A percentile compares a stretch with the other conserved stretches of the same genome.
Conservation (phyloP, 2,329 filamentous ascomycete species). For the Bimuria novae-zelandiae region DNA sequence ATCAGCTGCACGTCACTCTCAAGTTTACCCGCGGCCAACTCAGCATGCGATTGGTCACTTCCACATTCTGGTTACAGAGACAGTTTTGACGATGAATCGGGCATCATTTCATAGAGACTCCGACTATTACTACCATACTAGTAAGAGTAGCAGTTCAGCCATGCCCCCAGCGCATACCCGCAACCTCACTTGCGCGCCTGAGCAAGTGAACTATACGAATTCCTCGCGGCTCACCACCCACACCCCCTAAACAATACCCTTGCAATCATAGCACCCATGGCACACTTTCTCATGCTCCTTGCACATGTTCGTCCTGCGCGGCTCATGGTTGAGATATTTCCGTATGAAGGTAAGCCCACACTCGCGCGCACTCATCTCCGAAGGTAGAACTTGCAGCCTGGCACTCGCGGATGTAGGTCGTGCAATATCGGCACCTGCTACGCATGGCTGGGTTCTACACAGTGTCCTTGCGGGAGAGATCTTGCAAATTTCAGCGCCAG, state of each 20-base stretch:
- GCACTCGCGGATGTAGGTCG: neutral
- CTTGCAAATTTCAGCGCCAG: neutral
- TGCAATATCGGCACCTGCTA: neutral
- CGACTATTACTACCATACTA: neutral
- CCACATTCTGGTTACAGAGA: too few relatives aligned
- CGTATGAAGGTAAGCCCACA: neutral
- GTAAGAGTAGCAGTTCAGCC: too few relatives aligned
- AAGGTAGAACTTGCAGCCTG: neutral
- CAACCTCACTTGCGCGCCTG: too few relatives aligned
- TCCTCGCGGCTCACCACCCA: neutral
- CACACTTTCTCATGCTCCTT: neutral
- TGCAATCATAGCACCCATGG: neutral
- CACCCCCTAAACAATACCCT: neutral
- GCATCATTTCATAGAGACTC: neutral
- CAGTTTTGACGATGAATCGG: too few relatives aligned
- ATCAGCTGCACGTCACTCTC: neutral
- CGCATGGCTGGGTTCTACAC: neutral
- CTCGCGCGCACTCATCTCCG: neutral
- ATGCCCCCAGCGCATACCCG: too few relatives aligned
- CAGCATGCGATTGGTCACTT: slow-evolving; percentile 2
- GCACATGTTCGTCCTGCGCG: neutral
- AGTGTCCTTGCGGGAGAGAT: neutral
- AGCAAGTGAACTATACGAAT: too few relatives aligned
- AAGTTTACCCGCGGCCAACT: slow-evolving; percentile 4
- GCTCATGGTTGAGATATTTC: neutral